phyloP scores from a whole-genome alignment of 345 rosid genomes.

The Hirschfeldia incana region DNA sequence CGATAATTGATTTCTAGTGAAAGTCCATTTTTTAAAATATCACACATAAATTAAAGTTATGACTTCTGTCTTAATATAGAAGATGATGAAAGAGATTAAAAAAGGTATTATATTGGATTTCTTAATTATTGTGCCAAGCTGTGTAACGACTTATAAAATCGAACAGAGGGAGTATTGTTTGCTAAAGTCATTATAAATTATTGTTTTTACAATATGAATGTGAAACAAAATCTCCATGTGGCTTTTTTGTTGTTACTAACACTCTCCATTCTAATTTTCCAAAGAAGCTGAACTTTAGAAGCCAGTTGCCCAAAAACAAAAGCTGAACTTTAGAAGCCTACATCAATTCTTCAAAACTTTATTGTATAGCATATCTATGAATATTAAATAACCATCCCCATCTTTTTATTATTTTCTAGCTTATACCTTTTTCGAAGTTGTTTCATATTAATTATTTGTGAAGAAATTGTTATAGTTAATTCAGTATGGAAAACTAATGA shows the following conservation, averaged over 20 bases:
- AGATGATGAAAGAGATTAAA: no score
- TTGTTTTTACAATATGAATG: constrained; percentile 8
- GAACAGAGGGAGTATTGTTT: neutral
- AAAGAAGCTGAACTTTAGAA: constrained; percentile 20
- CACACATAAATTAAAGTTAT: no score
- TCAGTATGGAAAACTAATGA: neutral
- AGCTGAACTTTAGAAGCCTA: constrained; percentile 11
- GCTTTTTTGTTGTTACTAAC: neutral
- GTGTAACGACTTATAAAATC: no score
- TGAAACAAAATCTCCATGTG: constrained; percentile 22
- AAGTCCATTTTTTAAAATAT: no score
- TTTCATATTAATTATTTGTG: neutral
- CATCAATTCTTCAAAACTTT: neutral
- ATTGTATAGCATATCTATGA: neutral
- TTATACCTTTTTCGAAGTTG: neutral
- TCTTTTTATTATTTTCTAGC: neutral
- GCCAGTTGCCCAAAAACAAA: neutral
- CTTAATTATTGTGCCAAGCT: no score
- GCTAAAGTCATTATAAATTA: neutral
- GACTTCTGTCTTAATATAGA: no score
- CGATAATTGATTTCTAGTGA: no score
- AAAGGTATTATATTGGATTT: no score
- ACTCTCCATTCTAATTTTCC: neutral
- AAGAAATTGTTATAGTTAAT: neutral
- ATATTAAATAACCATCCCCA: neutral